Conservation (phyloP, 2,329 filamentous ascomycete genomes). For the Fusarium solani-melongenae region DNA sequence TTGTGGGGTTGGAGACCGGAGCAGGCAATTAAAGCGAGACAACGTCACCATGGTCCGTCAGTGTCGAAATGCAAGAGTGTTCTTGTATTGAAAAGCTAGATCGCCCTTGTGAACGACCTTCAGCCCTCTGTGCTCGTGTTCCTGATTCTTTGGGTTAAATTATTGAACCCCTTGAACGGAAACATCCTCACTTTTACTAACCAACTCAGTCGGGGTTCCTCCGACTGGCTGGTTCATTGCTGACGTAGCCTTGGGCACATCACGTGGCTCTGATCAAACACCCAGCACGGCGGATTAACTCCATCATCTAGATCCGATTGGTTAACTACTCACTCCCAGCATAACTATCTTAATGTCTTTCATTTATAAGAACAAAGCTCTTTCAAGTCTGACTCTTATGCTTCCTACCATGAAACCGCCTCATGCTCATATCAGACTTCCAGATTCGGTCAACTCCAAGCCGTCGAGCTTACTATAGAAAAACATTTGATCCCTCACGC, state of each 20-base stretch:
- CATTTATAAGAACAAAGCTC: too few species aligned
- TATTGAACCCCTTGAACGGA: background rate
- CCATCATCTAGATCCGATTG: too few species aligned
- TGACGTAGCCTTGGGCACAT: background rate
- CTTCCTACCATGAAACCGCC: background rate
- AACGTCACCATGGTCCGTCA: background rate
- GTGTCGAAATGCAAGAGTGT: background rate
- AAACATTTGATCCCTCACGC: too few species aligned
- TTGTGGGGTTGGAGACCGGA: too few species aligned
- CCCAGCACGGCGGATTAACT: too few species aligned
- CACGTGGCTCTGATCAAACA: background rate
- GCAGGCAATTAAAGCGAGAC: too few species aligned
- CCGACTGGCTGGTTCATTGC: background rate
- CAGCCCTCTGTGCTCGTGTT: background rate
- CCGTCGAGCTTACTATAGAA: too few species aligned
- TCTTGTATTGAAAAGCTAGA: background rate
- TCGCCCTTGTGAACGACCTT: background rate
- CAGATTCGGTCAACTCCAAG: too few species aligned
- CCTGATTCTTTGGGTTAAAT: background rate
- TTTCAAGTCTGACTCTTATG: background rate
- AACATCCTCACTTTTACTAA: background rate
- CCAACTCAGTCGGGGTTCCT: background rate
- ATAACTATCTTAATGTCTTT: background rate
- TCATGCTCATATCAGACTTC: too few species aligned
- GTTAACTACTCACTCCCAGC: too few species aligned